These are phyloP conservation scores for Termitomyces sp. DNA, from an alignment of 768 basidiomycete species.

Conservation along the genomic window DNA sequence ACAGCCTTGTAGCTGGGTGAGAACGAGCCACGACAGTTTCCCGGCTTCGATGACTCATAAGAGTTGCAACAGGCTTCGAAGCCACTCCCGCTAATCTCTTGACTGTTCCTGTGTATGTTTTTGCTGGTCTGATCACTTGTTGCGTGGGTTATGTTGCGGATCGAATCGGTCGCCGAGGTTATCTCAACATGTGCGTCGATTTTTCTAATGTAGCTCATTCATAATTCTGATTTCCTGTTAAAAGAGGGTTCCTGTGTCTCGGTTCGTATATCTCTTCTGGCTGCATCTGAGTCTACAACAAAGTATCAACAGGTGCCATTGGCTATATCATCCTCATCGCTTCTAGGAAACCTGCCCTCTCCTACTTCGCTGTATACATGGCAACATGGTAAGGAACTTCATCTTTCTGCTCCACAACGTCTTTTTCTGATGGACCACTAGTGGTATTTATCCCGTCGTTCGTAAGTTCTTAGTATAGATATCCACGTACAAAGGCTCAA, in stretches of 20 bases:
- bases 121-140: conserved; percentile 67
- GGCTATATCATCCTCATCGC: conserved; percentile 71
- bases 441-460: conserved; percentile 74
- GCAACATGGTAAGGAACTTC: conserved; percentile 52
- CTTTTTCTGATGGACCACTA: conserved; percentile 15
- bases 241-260: conserved; percentile 32
- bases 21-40: not conserved
- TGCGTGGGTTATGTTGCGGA: conserved; percentile 62
- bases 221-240: not conserved
- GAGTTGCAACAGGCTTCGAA: conserved; percentile 41
- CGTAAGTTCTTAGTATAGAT: conserved; percentile 35
- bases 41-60: not conserved
- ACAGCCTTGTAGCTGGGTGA: conserved; percentile 26
- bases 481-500: not conserved
- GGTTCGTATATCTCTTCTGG: conserved; percentile 25
- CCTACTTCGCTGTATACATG: conserved; percentile 69
- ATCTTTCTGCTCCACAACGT: not conserved
- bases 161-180: conserved; percentile 53
- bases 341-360: conserved; percentile 59
- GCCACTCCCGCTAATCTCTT: conserved; percentile 73
- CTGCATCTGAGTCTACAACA: not conserved
- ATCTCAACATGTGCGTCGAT: conserved; percentile 55
- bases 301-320: conserved; percentile 33
- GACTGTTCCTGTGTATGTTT: conserved; percentile 72
- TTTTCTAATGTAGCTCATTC: not conserved